A percentile compares a stretch with the other conserved stretches of the same genome.
phyloP scores from a whole-genome alignment of 768 basidiomycete species.

The Lactifluus volemus region DNA sequence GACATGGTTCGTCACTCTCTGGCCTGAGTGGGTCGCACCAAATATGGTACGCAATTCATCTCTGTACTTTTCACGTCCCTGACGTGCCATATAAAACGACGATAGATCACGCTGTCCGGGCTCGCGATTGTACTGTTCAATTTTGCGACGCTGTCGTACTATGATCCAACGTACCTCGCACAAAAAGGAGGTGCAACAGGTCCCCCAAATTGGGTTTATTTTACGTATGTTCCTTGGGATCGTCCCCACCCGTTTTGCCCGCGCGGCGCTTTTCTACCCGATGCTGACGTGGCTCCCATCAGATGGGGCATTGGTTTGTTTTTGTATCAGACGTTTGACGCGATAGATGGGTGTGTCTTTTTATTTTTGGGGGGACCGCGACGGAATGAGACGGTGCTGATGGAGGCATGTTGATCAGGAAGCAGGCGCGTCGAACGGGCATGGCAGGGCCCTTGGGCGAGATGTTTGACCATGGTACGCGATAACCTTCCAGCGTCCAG shows the following conservation, averaged over 20 bases:
- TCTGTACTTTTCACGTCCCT: neutral
- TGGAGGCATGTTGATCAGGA: conserved; percentile 38
- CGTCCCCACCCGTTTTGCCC: neutral
- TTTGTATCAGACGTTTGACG: conserved; percentile 83
- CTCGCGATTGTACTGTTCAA: conserved; percentile 76
- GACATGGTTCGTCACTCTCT: conserved; percentile 85
- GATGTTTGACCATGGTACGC: conserved; percentile 91
- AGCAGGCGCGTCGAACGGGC: conserved; percentile 90
- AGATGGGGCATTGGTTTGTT: conserved; percentile 90
- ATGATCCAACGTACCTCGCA: conserved; percentile 69
- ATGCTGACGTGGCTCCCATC: neutral
- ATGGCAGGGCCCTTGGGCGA: conserved; percentile 98
- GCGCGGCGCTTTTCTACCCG: neutral
- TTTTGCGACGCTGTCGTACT: conserved; percentile 73
- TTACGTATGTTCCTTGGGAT: conserved; percentile 50
- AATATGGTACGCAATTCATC: conserved; percentile 60
- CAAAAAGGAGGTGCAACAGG: conserved; percentile 53
- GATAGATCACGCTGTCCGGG: conserved; percentile 86
- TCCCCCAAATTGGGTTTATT: conserved; percentile 83
- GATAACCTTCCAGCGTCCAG: conserved; percentile 13
- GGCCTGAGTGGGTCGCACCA: conserved; percentile 78
- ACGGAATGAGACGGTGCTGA: neutral
- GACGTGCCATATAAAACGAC: neutral
- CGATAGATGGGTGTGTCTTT: conserved; percentile 67
- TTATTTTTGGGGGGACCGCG: conserved; percentile 10